Evolutionary conservation across 1,139 yeast genomes (phyloP), one percentile per base, ranked within the genome.

Genomic region (Candida labiduridarum): DNA sequence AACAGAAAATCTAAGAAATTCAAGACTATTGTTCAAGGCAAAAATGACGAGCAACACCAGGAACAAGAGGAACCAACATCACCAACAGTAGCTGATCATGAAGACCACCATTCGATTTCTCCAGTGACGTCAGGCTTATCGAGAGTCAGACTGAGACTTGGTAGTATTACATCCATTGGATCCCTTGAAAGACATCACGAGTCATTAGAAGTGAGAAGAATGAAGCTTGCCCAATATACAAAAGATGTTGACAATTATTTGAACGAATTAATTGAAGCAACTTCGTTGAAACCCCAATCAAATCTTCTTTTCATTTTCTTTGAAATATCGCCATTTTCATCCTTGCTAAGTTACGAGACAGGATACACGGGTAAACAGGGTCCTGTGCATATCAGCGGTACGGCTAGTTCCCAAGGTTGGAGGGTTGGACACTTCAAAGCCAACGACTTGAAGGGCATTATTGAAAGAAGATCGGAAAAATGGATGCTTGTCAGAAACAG

Each of bases 381-480:
- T 4, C 81, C 83, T 48, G 70, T 94, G 50, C 83, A 88, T 53
- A 80, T 91, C 43, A 83, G 92, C 18, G 87, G 97, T 0, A 82
- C 91, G 1, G 94, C 98, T 0, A 83, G 83, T 54, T 78, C 91
- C 0, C 96, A 89, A 65, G 98, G 98, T 2, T 94, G 99, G 99
- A 78, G 96, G 61, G 97, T 92, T 12, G 89, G 96, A 5, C 97
- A 92, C 64, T 84, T 90, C 69, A 84, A 81, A 55, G 84, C 90
- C 9, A 83, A 84, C 56, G 97, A 90, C 62, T 74, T 90, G 59
- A 83, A 81, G 58, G 90, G 87, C 31, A 90, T 91, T 96, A 86
- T 90, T 49, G 85, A 84, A 58, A 84, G 99, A 66, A 92, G 96
- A 58, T 85, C 94, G 1, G 87, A 86, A 48, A 94, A 94, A 64